phyloP scores from a whole-genome alignment of 495 filamentous ascomycete genomes.

The Penicillium roqueforti region DNA sequence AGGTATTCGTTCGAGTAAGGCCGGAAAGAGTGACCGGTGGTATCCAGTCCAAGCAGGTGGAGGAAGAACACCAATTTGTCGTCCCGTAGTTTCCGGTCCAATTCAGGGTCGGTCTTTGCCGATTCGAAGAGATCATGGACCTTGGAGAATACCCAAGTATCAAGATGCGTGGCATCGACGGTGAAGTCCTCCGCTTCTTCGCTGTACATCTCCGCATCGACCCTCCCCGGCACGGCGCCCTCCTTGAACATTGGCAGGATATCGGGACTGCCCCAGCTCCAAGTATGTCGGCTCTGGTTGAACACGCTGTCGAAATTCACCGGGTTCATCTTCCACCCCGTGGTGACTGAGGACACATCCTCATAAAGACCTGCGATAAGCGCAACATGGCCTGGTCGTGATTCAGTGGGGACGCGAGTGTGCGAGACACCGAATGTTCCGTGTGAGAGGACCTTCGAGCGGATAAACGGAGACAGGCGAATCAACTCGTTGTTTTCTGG shows the following conservation, averaged over 20 bases:
- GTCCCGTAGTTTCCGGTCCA: conserved; percentile 67
- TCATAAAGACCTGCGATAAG: conserved; percentile 97
- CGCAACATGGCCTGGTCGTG: conserved; percentile 93
- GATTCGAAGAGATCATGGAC: conserved; percentile 82
- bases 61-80: conserved; percentile 95
- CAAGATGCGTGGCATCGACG: conserved; percentile 70
- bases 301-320: conserved; percentile 99
- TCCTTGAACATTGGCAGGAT: conserved; percentile 97
- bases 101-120: conserved; percentile 69
- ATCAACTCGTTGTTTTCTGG: conserved; percentile 50
- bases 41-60: conserved; percentile 94
- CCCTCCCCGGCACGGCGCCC: conserved; percentile 79
- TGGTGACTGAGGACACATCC: conserved; percentile 95
- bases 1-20: conserved; percentile 96
- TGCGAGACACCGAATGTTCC: conserved; percentile 99
- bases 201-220: conserved; percentile 79
- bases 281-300: conserved; percentile 93
- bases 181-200: conserved; percentile 90
- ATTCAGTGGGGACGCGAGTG: conserved; percentile 96
- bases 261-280: conserved; percentile 99
- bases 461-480: conserved; percentile 88
- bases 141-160: conserved; percentile 93
- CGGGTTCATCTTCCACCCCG: conserved; percentile 97
- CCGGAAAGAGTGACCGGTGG: conserved; percentile 79
- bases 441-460: conserved; percentile 77